Evolutionary conservation across 192 early-diverging fungal species (phyloP).

Genomic region (Coemansia sp.): DNA sequence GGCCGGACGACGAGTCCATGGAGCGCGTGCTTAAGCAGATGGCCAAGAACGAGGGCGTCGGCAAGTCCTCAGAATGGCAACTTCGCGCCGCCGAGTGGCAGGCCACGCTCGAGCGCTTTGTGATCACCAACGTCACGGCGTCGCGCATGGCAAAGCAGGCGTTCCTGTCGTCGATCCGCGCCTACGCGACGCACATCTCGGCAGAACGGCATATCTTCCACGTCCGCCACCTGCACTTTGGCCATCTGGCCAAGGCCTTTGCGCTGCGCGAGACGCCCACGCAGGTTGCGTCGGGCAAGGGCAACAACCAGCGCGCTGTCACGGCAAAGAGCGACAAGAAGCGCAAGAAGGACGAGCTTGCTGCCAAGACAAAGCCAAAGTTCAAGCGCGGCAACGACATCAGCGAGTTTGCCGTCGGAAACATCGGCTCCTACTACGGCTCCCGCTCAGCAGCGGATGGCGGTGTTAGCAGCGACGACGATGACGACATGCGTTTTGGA

Average conservation of each 20-base stretch:
- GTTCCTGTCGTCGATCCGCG: slow-evolving; percentile 84
- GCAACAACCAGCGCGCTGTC: slow-evolving; percentile 48
- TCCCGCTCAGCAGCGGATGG: slow-evolving; percentile 14
- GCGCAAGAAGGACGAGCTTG: slow-evolving; percentile 42
- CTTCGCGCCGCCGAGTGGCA: slow-evolving; percentile 49
- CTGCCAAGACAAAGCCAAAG: slow-evolving; percentile 43
- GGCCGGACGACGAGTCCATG: slow-evolving; percentile 62
- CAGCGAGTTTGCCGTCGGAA: slow-evolving; percentile 55
- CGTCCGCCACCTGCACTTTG: slow-evolving; percentile 90
- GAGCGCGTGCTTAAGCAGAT: slow-evolving; percentile 56
- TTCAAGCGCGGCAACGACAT: slow-evolving; percentile 54
- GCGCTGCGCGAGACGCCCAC: slow-evolving; percentile 91
- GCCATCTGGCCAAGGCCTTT: slow-evolving; percentile 96
- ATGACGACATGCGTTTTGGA: slow-evolving; percentile 11
- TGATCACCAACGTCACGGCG: slow-evolving; percentile 27
- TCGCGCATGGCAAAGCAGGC: slow-evolving; percentile 70
- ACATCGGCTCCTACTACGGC: slow-evolving; percentile 50
- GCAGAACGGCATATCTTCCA: slow-evolving; percentile 92
- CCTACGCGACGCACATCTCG: slow-evolving; percentile 90
- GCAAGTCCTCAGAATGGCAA: slow-evolving; percentile 45
- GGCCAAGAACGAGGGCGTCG: slow-evolving; percentile 54
- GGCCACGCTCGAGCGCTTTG: slow-evolving; percentile 47
- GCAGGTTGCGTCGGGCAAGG: slow-evolving; percentile 55
- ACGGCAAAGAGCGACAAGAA: slow-evolving; percentile 40
- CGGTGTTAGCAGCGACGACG: slow-evolving; percentile 28